Percentiles rank a stretch among this genome's conserved stretches.
phyloP scores from a whole-genome alignment of 139 green algal species.

The Asterochloris erici region DNA sequence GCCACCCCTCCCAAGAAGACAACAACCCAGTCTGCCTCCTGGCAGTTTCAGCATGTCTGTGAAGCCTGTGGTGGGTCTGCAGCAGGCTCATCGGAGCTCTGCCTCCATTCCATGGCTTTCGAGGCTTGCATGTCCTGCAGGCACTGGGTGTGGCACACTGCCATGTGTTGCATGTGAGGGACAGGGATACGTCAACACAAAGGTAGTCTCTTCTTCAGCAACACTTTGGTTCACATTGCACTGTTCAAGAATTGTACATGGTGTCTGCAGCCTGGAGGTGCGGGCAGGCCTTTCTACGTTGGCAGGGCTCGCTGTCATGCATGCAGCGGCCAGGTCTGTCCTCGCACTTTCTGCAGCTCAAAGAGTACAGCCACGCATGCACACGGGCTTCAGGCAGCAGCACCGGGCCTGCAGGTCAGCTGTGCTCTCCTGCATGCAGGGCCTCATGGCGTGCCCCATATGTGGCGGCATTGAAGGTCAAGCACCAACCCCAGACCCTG shows the following conservation, averaged over 20 bases:
- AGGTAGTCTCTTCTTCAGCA: not conserved
- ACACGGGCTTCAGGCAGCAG: not conserved
- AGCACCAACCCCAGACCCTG: not conserved
- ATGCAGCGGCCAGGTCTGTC: conserved; percentile 20
- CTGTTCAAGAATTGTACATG: not conserved
- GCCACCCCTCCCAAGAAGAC: not conserved
- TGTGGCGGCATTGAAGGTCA: conserved; percentile 22
- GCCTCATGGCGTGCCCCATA: conserved; percentile 13
- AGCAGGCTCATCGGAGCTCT: not conserved
- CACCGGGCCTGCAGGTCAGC: not conserved
- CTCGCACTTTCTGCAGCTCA: not conserved
- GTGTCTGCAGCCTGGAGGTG: conserved; percentile 23
- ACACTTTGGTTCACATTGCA: not conserved
- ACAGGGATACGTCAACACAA: not conserved
- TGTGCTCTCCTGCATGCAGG: not conserved
- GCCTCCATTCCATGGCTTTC: not conserved
- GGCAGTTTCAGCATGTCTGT: not conserved
- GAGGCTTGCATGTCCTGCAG: not conserved
- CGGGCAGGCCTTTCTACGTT: conserved; percentile 20
- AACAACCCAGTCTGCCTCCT: not conserved
- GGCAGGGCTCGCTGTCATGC: conserved; percentile 17
- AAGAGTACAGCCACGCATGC: not conserved
- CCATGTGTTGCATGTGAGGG: not conserved
- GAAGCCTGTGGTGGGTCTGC: not conserved
- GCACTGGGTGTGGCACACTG: not conserved